Conservation (phyloP, 345 rosid species). For the Angophora floribunda region DNA sequence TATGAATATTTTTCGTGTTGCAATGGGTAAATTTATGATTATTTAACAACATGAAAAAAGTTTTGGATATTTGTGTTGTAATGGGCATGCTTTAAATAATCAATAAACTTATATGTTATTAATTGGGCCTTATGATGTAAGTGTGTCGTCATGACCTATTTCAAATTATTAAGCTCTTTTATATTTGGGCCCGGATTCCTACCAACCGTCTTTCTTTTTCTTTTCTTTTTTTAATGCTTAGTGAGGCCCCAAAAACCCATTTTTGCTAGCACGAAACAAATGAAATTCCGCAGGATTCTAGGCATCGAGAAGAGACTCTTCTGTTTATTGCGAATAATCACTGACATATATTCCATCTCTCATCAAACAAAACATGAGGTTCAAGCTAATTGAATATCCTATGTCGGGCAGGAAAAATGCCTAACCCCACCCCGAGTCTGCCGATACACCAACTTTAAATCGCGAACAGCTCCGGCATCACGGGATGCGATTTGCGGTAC, state of each 20-base stretch:
- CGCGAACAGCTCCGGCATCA: neutral
- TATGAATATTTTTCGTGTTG: too few species aligned
- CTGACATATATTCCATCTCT: neutral
- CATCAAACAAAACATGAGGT: neutral
- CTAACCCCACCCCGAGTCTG: neutral
- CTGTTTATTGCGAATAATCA: neutral
- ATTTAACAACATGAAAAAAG: too few species aligned
- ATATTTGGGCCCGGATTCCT: neutral
- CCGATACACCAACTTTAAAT: neutral
- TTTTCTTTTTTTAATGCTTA: neutral
- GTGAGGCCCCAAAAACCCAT: rapidly evolving
- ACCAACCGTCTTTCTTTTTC: neutral
- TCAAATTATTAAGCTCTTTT: too few species aligned
- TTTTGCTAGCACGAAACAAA: neutral
- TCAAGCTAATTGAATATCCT: neutral
- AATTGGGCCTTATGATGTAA: neutral
- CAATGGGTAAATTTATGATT: too few species aligned
- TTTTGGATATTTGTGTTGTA: rapidly evolving
- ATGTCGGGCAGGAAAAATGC: neutral
- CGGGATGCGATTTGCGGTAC: neutral
- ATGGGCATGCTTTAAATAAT: neutral
- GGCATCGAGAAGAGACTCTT: neutral
- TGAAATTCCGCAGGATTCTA: neutral
- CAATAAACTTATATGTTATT: neutral
- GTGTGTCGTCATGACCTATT: neutral